Percentiles rank a stretch among this genome's conserved stretches.
phyloP scores from a whole-genome alignment of 2,329 filamentous ascomycete genomes.

The Colletotrichum orchidophilum region DNA sequence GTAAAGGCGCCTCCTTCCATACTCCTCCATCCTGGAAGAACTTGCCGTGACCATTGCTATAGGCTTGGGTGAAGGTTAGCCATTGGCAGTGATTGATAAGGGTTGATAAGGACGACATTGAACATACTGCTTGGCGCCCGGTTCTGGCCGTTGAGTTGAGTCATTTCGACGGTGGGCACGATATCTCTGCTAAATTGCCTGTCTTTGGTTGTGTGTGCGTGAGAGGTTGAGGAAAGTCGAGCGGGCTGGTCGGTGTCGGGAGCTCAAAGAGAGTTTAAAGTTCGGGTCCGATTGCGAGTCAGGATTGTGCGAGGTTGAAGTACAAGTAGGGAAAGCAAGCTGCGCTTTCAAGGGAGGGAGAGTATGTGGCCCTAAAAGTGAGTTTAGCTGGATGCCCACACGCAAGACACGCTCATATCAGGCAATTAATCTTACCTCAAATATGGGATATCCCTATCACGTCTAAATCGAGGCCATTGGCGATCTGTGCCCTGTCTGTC shows the following conservation, averaged over 20 bases:
- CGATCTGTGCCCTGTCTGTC: slow-evolving; percentile 29
- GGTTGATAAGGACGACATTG: background rate
- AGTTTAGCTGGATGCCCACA: slow-evolving; percentile 21
- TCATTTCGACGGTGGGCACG: slow-evolving; percentile 1
- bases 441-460: slow-evolving; percentile 32
- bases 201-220: background rate
- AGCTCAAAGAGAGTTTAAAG: slow-evolving; percentile 17
- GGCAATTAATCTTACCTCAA: slow-evolving; percentile 30
- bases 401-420: slow-evolving; percentile 13
- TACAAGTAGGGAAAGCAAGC: slow-evolving; percentile 24
- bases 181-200: background rate
- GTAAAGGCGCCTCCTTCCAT: slow-evolving; percentile 77
- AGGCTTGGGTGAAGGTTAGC: slow-evolving; percentile 27
- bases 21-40: slow-evolving; percentile 69
- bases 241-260: slow-evolving; percentile 5
- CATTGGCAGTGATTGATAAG: background rate
- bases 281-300: slow-evolving; percentile 16
- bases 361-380: slow-evolving; percentile 12
- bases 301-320: slow-evolving; percentile 27
- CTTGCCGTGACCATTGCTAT: slow-evolving; percentile 43
- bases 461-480: slow-evolving; percentile 22
- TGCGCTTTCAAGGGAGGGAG: slow-evolving; percentile 27
- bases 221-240: background rate
- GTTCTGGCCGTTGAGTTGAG: slow-evolving; percentile 25
- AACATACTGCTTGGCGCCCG: slow-evolving; percentile 16